Conservation (phyloP, 2,329 filamentous ascomycete species). For the Chaetothyriales sp. region DNA sequence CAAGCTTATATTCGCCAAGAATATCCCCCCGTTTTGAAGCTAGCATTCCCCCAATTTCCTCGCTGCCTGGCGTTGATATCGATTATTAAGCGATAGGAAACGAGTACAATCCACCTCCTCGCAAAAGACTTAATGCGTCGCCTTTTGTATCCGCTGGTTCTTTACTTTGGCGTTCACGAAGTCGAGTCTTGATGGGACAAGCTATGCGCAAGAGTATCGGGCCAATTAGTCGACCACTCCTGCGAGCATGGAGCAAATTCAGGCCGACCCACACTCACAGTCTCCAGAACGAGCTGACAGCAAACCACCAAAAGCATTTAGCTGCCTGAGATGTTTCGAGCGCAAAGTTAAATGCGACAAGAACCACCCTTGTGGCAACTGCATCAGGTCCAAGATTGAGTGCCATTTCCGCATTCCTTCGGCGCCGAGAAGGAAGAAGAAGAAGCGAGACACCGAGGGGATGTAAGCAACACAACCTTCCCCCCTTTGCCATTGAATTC, state of each 20-base stretch:
- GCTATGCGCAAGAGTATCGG: not conserved
- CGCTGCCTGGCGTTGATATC: not conserved
- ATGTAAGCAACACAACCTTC: not conserved
- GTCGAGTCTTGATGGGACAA: not conserved
- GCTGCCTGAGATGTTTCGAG: constrained; percentile 20
- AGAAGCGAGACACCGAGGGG: constrained; percentile 17
- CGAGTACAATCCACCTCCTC: not conserved
- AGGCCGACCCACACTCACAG: not conserved
- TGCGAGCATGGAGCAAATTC: not conserved
- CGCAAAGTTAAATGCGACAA: constrained; percentile 31
- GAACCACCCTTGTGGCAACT: constrained; percentile 32
- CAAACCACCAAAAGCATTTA: constrained; percentile 13
- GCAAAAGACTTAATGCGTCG: not conserved
- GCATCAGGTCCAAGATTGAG: constrained; percentile 26
- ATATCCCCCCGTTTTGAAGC: not conserved
- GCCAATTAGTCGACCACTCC: not conserved
- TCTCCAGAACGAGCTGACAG: not conserved
- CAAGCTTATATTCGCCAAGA: not conserved
- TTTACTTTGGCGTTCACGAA: not conserved
- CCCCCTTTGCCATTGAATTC: no score
- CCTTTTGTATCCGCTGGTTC: not conserved
- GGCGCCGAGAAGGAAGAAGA: constrained; percentile 19
- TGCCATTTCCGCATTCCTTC: constrained; percentile 25
- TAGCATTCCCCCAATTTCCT: not conserved
- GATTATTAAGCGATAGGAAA: not conserved